phyloP scores from a whole-genome alignment of 306 rosid genomes.

The Cyamopsis tetragonoloba region DNA sequence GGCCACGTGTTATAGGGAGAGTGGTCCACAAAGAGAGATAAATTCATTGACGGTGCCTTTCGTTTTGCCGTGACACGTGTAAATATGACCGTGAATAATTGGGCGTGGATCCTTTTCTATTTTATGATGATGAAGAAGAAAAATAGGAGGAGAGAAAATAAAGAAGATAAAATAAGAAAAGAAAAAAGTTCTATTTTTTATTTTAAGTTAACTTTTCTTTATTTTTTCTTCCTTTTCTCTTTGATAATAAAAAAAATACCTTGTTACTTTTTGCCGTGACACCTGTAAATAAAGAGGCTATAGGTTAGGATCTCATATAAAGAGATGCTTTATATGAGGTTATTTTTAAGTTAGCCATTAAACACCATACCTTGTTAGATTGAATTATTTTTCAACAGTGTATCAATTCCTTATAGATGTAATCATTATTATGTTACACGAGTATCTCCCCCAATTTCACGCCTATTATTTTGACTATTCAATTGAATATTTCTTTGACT shows the following conservation, averaged over 20 bases:
- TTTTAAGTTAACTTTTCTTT: no score
- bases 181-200: no score
- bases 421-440: not conserved
- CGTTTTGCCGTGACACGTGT: conserved; percentile 38
- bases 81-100: not conserved
- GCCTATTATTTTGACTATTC: not conserved
- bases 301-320: not conserved
- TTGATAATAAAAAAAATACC: no score
- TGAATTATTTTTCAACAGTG: not conserved
- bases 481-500: not conserved
- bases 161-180: no score
- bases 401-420: not conserved
- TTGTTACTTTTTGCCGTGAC: no score
- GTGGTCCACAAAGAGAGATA: conserved; percentile 37
- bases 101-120: not conserved
- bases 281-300: not conserved
- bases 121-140: no score
- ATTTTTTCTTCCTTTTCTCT: no score
- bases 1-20: conserved; percentile 32
- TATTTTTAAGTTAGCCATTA: not conserved
- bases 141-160: no score
- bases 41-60: conserved; percentile 24
- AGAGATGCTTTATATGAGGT: not conserved
- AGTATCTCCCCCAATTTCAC: no score
- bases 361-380: not conserved